Base-by-base conservation (phyloP, 23 red algal genomes). In the Cyanidium caldarium region DNA sequence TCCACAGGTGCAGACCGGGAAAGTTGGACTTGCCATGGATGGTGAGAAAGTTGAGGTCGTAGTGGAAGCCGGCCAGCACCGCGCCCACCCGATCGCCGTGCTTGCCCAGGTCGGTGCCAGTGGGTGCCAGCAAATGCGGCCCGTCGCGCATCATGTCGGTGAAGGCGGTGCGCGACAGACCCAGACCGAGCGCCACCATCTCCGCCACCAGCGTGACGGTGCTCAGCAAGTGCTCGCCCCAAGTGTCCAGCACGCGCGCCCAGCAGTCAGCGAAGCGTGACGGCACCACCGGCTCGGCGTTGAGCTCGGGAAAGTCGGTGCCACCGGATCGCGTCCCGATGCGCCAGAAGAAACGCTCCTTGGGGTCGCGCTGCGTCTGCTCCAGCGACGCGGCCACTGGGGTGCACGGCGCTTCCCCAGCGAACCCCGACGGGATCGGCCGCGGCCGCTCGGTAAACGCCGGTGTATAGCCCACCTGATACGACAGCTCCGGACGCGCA, bases 261-360 rank as follows among this genome's bases (percentile, higher is more conserved):
- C 88, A 94, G 41, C 73, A 65, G 17, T 77, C 70, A 28, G 68
- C 72, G 70, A 94, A 94, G 26, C 74, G 67, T 57, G 40, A 40
- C n/a, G 88, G 88, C 30, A 86, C 42, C 0, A 94, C 88, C 28
- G 79, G 87, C 37, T 57, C 58, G 35, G 87, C 87, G 42, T 82
- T 86, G 5, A 85, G 72, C 36, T 94, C 87, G 26, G 87, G 87
- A 70, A 81, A 94, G 30, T 79, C 77, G 0, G 80, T 77, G 36
- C n/a, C 56, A 14, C 34, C 34, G 2, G 79, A 68, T 2, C 87
- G 56, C 33, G 57, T 38, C 28, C 88, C 88, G 33, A 80, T 82
- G 35, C 88, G 77, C 77, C 77, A 94, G n/a, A 86, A 72, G 38
- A 94, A 94, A 28, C 88, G 88, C 88, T 81, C 84, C 61, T 94